Evolutionary conservation across 495 filamentous ascomycete genomes (phyloP).

Genomic region (Melanomma pulvis-pyrius): DNA sequence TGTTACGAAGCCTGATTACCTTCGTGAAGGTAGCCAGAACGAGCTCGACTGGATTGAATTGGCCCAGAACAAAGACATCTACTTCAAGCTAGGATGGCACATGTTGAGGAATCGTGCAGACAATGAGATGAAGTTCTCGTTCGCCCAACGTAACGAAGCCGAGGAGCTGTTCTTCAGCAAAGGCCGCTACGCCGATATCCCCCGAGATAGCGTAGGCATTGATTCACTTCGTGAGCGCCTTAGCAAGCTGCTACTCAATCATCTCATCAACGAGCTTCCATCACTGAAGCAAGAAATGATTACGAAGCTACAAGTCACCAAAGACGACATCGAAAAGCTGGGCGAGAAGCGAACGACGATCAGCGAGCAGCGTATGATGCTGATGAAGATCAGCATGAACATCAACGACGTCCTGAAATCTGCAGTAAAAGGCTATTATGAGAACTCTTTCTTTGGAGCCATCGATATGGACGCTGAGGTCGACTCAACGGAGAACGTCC

Average conservation of each 20-base stretch:
- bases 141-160: constrained; percentile 51
- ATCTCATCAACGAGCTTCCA: constrained; percentile 42
- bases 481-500: constrained; percentile 25
- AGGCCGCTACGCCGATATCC: constrained; percentile 36
- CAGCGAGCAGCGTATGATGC: constrained; percentile 28
- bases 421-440: constrained; percentile 37
- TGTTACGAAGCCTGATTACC: constrained; percentile 60
- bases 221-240: constrained; percentile 39
- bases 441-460: constrained; percentile 27
- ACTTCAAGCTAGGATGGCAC: constrained; percentile 70
- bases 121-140: constrained; percentile 47
- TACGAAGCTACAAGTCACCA: constrained; percentile 24
- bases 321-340: constrained; percentile 5
- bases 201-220: constrained; percentile 37
- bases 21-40: constrained; percentile 52
- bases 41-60: constrained; percentile 58
- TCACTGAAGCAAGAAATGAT: constrained; percentile 33
- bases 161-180: constrained; percentile 50
- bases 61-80: constrained; percentile 62
- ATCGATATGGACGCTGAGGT: constrained; percentile 22
- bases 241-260: constrained; percentile 37
- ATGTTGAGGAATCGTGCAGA: constrained; percentile 56
- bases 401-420: constrained; percentile 29
- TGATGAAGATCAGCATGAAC: constrained; percentile 22
- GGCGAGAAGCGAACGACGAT: constrained; percentile 31